Percentiles rank a stretch among this genome's conserved stretches.
phyloP scores from a whole-genome alignment of 1,284 basidiomycete species.

The Phenoliferia sp. region DNA sequence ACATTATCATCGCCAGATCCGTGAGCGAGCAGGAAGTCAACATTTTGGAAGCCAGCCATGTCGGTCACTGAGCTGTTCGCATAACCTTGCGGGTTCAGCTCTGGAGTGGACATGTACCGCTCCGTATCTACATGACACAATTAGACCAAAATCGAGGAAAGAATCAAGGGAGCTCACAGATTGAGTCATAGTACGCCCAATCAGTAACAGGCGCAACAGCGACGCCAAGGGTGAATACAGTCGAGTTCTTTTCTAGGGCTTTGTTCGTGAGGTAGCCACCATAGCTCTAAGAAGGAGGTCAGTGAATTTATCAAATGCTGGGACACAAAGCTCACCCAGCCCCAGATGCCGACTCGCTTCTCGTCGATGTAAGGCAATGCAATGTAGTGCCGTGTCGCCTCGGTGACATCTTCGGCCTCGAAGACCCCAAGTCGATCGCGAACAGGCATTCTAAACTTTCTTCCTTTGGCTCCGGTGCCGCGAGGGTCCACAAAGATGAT shows the following conservation, averaged over 20 bases:
- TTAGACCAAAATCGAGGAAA: not conserved
- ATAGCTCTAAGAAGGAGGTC: constrained; percentile 54
- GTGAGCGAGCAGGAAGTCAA: constrained; percentile 80
- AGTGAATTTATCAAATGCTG: constrained; percentile 5
- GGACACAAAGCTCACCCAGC: constrained; percentile 64
- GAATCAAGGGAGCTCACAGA: constrained; percentile 26
- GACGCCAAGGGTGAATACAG: constrained; percentile 61
- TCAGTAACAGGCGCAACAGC: constrained; percentile 60
- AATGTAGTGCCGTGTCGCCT: constrained; percentile 56
- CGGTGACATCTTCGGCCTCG: constrained; percentile 83
- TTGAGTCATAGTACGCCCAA: constrained; percentile 50
- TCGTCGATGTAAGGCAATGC: constrained; percentile 55
- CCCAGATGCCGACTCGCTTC: constrained; percentile 85
- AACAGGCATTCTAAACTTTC: constrained; percentile 73
- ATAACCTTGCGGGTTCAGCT: constrained; percentile 75
- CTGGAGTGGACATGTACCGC: constrained; percentile 88
- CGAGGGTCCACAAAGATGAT: constrained; percentile 83
- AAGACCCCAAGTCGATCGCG: constrained; percentile 77
- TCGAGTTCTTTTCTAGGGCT: constrained; percentile 58
- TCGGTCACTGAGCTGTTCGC: constrained; percentile 75
- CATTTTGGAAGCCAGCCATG: constrained; percentile 72
- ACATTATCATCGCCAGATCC: constrained; percentile 88
- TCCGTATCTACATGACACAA: constrained; percentile 51
- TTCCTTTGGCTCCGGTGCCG: constrained; percentile 80
- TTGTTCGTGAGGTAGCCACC: constrained; percentile 91